These are phyloP conservation scores for Cryphonectria carpinicola DNA, from an alignment of 2,329 filamentous ascomycete genomes.

Conservation along the genomic window DNA sequence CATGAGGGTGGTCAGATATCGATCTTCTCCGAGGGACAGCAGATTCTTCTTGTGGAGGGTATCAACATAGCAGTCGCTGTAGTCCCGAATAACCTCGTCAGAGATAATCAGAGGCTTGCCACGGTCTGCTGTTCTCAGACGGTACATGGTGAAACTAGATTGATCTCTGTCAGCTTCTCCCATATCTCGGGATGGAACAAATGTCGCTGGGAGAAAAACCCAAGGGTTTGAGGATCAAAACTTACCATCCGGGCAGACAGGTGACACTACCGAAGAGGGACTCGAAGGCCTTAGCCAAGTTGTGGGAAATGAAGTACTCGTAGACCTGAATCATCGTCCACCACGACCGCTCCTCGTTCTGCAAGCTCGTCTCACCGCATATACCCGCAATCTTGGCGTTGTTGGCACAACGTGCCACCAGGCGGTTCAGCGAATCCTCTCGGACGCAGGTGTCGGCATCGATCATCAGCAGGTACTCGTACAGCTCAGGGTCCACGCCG, in stretches of 20 bases:
- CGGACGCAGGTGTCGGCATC: slow-evolving; percentile 95
- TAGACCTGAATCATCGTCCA: slow-evolving; percentile 99
- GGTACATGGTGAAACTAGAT: slow-evolving; percentile 96
- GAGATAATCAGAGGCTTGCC: slow-evolving; percentile 94
- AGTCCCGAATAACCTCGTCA: slow-evolving; percentile 84
- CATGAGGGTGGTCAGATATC: slow-evolving; percentile 96
- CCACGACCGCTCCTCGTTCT: slow-evolving; percentile 94
- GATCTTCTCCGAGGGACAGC: slow-evolving; percentile 91
- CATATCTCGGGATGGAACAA: slow-evolving; percentile 4
- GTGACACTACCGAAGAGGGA: slow-evolving; percentile 97
- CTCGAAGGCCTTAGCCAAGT: slow-evolving; percentile 95
- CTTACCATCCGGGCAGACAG: slow-evolving; percentile 98
- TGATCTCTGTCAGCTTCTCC: slow-evolving; percentile 40
- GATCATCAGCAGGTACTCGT: slow-evolving; percentile 96
- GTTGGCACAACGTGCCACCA: slow-evolving; percentile 90
- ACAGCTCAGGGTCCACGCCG: slow-evolving; percentile 94
- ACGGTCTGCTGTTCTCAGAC: slow-evolving; percentile 88
- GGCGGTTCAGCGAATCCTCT: slow-evolving; percentile 88
- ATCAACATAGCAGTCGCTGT: slow-evolving; percentile 86
- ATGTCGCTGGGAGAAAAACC: background rate
- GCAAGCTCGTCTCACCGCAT: slow-evolving; percentile 92
- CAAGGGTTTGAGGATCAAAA: slow-evolving; percentile 33
- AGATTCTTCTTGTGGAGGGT: slow-evolving; percentile 98
- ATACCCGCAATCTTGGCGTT: slow-evolving; percentile 97
- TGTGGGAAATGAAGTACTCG: slow-evolving; percentile 99